Evolutionary conservation across 1,284 basidiomycete genomes (phyloP), one percentile per base, ranked within the genome.

Genomic region (Wallemia ichthyophaga): DNA sequence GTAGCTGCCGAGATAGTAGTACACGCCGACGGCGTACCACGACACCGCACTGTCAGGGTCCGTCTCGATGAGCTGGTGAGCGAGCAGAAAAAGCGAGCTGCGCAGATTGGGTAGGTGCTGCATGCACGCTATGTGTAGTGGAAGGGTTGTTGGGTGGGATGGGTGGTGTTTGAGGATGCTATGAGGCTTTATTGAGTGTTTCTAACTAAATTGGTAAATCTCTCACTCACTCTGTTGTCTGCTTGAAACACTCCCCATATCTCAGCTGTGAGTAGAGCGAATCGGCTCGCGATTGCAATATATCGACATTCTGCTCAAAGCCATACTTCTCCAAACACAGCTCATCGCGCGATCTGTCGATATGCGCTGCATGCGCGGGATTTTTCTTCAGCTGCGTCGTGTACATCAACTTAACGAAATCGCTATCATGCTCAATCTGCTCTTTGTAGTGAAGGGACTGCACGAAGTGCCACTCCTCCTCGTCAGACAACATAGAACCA

Each of bases 1-100:
- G 64, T 91, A 82, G 59, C 78, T 77, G 19, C 81, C 79, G 26
- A 80, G 78, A 59, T 92, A 78, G 68, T 99, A 98, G 87, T 92
- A 99, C 33, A 94, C 79, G 0, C 92, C 94, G 23, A 96, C 94
- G 1, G 92, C 89, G 69, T 96, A 99, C 94, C 94, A 99, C 63
- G 85, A 88, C 57, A 87, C 78, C 0, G 88, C 81, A 53, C 83
- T 82, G 65, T 91, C 85, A 0, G 94, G 91, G 66, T 95, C 88
- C 57, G 79, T 79, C 58, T 94, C 85, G 13, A 96, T 89, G 64
- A 99, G 77, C 65, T 92, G 84, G 67, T 98, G 94, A 0, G 94
- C 91, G 27, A 98, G 76, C 62, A 98, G 80, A 71, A 95, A 99
- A 1, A 99, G 76, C 62, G 83, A 82, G 1, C 89, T 88, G 63